A percentile compares a stretch with the other conserved stretches of the same genome.
These are phyloP conservation scores for Candida argentea DNA, from an alignment of 805 yeast genomes.

Conservation along the genomic window DNA sequence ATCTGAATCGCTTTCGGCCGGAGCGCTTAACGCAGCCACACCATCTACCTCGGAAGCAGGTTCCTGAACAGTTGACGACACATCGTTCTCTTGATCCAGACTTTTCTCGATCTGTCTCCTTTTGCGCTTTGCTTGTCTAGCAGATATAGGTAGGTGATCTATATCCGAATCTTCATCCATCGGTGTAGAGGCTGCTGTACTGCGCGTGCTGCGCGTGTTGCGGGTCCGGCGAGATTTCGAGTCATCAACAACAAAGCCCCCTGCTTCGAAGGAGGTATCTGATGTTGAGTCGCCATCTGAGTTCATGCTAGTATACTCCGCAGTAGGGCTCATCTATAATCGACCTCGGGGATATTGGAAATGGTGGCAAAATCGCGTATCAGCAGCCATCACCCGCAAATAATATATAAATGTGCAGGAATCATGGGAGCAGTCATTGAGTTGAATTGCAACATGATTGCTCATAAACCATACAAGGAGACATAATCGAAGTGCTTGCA, in stretches of 20 bases:
- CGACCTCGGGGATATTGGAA: no score
- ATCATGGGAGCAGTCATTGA: no score
- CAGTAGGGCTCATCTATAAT: not conserved
- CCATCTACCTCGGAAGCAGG: constrained; percentile 5
- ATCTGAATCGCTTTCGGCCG: constrained; percentile 17
- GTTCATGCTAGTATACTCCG: not conserved
- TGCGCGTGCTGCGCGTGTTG: constrained; percentile 5
- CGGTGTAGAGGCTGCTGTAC: constrained; percentile 16
- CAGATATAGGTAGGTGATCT: constrained; percentile 5
- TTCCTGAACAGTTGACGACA: constrained; percentile 6
- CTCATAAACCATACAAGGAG: no score
- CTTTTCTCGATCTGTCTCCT: constrained; percentile 1
- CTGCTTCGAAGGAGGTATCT: constrained; percentile 9
- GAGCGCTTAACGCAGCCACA: constrained; percentile 13
- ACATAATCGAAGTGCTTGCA: no score
- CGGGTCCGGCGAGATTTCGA: constrained; percentile 15
- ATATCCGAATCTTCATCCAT: constrained; percentile 10
- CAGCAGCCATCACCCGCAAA: not conserved
- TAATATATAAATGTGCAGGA: no score
- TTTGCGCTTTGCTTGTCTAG: constrained; percentile 4
- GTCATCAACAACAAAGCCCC: constrained; percentile 35
- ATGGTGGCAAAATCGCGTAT: not conserved
- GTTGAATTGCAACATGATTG: no score
- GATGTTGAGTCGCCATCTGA: not conserved
- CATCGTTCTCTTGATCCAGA: constrained; percentile 7